Evolutionary conservation across 495 filamentous ascomycete species (phyloP).

Genomic region (Paragyromitra xinjiangensis): DNA sequence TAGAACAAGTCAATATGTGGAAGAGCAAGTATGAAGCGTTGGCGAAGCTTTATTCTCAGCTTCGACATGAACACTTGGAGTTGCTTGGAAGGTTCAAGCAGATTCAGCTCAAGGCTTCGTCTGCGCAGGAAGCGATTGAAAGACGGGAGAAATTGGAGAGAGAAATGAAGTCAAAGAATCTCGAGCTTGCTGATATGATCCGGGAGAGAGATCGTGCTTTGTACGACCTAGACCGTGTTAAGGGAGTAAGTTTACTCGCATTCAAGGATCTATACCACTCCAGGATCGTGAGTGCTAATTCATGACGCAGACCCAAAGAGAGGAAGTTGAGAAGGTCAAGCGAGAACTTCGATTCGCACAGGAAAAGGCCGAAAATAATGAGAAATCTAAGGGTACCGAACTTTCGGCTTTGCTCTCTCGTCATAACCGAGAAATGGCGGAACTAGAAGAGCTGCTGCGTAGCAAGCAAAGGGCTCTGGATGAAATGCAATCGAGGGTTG

Average conservation of each 20-base stretch:
- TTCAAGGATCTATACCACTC: not conserved
- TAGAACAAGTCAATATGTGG: conserved; percentile 77
- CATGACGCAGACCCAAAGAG: conserved; percentile 71
- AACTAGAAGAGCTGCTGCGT: conserved; percentile 90
- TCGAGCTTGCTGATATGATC: conserved; percentile 98
- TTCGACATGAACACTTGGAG: conserved; percentile 94
- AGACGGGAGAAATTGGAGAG: conserved; percentile 92
- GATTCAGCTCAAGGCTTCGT: conserved; percentile 93
- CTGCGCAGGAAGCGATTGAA: conserved; percentile 96
- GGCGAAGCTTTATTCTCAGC: conserved; percentile 94
- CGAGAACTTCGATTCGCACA: conserved; percentile 93
- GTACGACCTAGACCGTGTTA: conserved; percentile 85
- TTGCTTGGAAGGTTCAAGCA: conserved; percentile 93
- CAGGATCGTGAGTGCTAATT: conserved; percentile 24
- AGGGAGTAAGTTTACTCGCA: conserved; percentile 62
- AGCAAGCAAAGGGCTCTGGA: conserved; percentile 88
- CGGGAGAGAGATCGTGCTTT: conserved; percentile 93
- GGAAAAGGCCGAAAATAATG: conserved; percentile 91
- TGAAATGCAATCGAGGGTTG: conserved; percentile 77
- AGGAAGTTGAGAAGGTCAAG: conserved; percentile 94
- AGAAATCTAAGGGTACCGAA: conserved; percentile 90
- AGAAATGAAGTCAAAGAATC: conserved; percentile 98
- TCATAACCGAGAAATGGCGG: conserved; percentile 96
- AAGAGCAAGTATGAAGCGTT: conserved; percentile 94
- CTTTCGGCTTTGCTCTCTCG: conserved; percentile 91